Percentiles rank a stretch among this genome's conserved stretches.
Conservation (phyloP, 2,329 filamentous ascomycete genomes). For the Scedosporium boydii region DNA sequence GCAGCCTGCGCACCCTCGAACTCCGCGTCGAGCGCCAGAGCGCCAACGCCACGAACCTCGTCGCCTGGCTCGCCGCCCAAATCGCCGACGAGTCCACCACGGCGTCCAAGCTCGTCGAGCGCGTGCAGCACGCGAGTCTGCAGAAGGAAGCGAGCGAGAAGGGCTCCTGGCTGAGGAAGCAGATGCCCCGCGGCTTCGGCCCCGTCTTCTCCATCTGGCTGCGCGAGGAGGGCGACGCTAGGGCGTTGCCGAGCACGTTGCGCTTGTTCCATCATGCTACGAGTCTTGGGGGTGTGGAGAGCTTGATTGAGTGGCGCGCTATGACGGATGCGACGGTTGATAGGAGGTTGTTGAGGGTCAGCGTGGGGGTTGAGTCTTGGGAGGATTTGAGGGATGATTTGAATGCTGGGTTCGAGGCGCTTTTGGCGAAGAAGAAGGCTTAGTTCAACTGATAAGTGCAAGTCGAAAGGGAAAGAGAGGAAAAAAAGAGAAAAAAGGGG, state of each 20-base stretch:
- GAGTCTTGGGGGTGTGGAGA: slow-evolving; percentile 87
- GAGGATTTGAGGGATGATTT: slow-evolving; percentile 77
- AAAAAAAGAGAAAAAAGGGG: background rate
- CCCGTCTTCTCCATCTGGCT: slow-evolving; percentile 75
- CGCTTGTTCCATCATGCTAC: slow-evolving; percentile 89
- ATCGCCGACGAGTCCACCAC: slow-evolving; percentile 20
- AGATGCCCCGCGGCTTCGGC: slow-evolving; percentile 88
- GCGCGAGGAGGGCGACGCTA: slow-evolving; percentile 51
- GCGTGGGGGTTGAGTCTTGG: slow-evolving; percentile 77
- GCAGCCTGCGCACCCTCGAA: slow-evolving; percentile 78
- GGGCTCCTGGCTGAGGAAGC: slow-evolving; percentile 63
- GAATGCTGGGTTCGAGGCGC: slow-evolving; percentile 50
- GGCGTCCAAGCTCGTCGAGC: slow-evolving; percentile 39
- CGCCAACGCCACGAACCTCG: slow-evolving; percentile 57
- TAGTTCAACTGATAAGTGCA: background rate
- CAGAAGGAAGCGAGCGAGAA: slow-evolving; percentile 53
- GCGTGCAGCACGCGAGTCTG: slow-evolving; percentile 68
- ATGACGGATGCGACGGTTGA: slow-evolving; percentile 76
- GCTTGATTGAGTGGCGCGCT: slow-evolving; percentile 88
- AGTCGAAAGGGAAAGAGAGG: background rate
- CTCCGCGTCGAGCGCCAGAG: slow-evolving; percentile 73
- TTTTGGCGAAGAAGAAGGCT: slow-evolving; percentile 26
- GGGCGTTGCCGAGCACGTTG: slow-evolving; percentile 65
- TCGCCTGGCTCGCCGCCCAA: slow-evolving; percentile 57
- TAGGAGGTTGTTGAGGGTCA: slow-evolving; percentile 64